Percentiles rank a stretch among this genome's conserved stretches.
phyloP scores from a whole-genome alignment of 2,329 filamentous ascomycete genomes.

The Cladophialophora bantiana region DNA sequence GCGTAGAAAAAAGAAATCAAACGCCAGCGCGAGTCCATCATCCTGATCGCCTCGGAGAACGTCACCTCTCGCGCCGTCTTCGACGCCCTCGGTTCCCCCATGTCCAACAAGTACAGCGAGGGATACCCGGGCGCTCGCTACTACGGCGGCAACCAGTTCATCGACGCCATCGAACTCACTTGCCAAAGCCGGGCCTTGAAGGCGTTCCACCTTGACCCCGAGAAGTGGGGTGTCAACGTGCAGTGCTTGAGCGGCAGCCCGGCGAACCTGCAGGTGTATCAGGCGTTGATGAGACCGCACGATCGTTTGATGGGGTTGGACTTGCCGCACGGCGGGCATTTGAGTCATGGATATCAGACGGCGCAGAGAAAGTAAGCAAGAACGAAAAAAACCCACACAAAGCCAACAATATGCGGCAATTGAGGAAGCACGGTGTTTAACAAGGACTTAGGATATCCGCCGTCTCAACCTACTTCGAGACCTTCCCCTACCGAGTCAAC shows the following conservation, averaged over 20 bases:
- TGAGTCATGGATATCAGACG: constrained; percentile 97
- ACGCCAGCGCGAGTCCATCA: constrained; percentile 97
- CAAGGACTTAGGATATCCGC: constrained; percentile 72
- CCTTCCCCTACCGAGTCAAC: constrained; percentile 88
- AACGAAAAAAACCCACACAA: not conserved
- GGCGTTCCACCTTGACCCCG: constrained; percentile 80
- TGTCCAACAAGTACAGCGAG: constrained; percentile 99
- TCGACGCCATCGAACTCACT: constrained; percentile 85
- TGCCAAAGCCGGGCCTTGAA: constrained; percentile 91
- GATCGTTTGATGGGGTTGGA: constrained; percentile 97
- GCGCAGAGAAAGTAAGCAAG: constrained; percentile 75
- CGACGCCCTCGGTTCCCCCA: constrained; percentile 88
- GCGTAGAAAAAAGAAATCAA: constrained; percentile 76
- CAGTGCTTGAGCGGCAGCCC: constrained; percentile 83
- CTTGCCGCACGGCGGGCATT: constrained; percentile 90
- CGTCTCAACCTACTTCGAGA: constrained; percentile 99
- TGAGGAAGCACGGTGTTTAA: not conserved
- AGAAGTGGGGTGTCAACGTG: constrained; percentile 97
- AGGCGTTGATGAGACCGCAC: constrained; percentile 92
- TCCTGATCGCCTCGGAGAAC: constrained; percentile 94
- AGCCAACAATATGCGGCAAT: constrained; percentile 7
- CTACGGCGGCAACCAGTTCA: constrained; percentile 96
- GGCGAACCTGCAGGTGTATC: constrained; percentile 84
- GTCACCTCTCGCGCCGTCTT: constrained; percentile 93
- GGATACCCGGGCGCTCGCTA: constrained; percentile 96